Conservation (phyloP, 2,329 filamentous ascomycete species). For the Cercospora canescens region DNA sequence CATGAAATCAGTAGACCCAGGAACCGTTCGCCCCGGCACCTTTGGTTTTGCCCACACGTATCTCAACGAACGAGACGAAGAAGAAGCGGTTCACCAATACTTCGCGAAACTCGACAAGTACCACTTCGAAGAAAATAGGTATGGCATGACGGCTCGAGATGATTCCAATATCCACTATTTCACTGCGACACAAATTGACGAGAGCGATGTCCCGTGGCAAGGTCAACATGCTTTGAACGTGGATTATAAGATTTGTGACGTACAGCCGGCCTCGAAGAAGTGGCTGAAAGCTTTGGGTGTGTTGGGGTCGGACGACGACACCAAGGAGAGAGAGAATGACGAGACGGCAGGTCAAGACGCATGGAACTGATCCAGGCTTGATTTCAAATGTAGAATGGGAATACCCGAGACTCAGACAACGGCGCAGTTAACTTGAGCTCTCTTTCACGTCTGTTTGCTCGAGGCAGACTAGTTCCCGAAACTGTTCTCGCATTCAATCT, state of each 20-base stretch:
- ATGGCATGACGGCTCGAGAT: slow-evolving; percentile 8
- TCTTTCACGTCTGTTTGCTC: no score
- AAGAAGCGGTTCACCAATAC: no score
- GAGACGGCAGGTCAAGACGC: background rate
- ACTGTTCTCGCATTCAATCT: background rate
- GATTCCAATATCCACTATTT: slow-evolving; percentile 13
- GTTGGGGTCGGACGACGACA: background rate
- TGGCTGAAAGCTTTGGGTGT: slow-evolving; percentile 1
- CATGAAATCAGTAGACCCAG: background rate
- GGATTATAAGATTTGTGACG: background rate
- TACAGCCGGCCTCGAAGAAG: background rate
- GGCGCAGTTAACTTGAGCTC: no score
- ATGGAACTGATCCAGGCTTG: background rate
- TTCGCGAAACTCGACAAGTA: no score
- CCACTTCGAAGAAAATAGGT: background rate
- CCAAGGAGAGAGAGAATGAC: background rate
- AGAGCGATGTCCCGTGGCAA: background rate
- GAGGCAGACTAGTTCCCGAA: no score
- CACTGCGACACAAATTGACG: background rate
- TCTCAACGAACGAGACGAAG: background rate
- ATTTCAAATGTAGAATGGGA: no score
- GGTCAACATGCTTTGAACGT: background rate
- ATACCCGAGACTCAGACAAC: no score
- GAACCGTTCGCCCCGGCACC: background rate
- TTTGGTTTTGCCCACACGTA: background rate